phyloP scores from a whole-genome alignment of 2,329 filamentous ascomycete genomes.

The Xylaria arbuscula region DNA sequence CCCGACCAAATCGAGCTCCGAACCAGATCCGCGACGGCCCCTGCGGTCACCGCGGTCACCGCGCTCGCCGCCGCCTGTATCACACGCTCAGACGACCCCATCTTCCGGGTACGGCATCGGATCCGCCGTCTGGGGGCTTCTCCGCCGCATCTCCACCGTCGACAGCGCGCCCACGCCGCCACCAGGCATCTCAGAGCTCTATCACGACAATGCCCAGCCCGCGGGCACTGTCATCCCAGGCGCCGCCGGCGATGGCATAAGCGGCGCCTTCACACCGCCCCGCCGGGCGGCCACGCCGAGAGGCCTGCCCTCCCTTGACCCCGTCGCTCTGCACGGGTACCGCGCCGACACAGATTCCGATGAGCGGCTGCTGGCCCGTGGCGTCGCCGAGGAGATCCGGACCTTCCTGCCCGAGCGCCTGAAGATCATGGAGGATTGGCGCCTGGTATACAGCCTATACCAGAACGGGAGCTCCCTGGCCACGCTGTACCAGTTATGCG shows the following conservation, averaged over 20 bases:
- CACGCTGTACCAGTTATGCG: constrained; percentile 86
- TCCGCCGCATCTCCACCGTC: constrained; percentile 73
- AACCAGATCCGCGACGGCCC: constrained; percentile 1
- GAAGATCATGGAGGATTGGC: constrained; percentile 89
- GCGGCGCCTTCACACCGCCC: constrained; percentile 65
- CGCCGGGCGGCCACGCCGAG: constrained; percentile 57
- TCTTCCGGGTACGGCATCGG: constrained; percentile 44
- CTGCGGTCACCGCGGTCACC: neutral
- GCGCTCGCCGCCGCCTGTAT: constrained; percentile 28
- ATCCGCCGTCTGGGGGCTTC: constrained; percentile 63
- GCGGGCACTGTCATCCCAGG: neutral
- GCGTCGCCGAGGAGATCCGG: constrained; percentile 91
- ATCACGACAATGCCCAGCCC: constrained; percentile 40
- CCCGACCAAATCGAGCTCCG: constrained; percentile 15
- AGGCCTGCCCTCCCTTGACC: constrained; percentile 87
- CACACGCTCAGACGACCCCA: constrained; percentile 28
- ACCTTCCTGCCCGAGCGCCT: constrained; percentile 87
- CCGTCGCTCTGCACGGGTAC: constrained; percentile 77
- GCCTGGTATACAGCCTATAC: constrained; percentile 86
- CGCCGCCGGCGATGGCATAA: constrained; percentile 59
- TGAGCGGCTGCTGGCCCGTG: constrained; percentile 74
- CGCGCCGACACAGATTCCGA: constrained; percentile 66
- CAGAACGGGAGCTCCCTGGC: constrained; percentile 88
- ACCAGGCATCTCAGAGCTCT: constrained; percentile 39
- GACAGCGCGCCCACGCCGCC: constrained; percentile 44